A percentile compares a stretch with the other conserved stretches of the same genome.
Evolutionary conservation across 2,329 filamentous ascomycete species (phyloP).

Genomic region (Colletotrichum limetticola): DNA sequence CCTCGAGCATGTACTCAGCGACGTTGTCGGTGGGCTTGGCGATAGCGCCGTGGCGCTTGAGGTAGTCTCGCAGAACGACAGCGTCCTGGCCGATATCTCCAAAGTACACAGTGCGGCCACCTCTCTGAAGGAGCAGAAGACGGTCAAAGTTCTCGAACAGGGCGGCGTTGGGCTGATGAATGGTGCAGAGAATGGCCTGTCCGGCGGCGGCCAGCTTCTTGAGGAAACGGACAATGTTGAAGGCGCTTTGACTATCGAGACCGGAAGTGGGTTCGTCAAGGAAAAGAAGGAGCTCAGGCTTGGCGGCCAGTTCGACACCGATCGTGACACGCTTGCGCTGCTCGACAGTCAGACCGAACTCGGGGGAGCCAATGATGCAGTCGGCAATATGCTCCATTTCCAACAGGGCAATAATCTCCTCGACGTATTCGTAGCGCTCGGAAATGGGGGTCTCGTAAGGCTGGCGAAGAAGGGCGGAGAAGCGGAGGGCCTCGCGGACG

Average conservation of each 20-base stretch:
- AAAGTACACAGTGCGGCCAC: conserved; percentile 87
- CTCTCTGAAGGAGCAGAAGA: conserved; percentile 80
- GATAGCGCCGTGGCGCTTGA: conserved; percentile 69
- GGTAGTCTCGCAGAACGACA: conserved; percentile 72
- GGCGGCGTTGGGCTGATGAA: conserved; percentile 88
- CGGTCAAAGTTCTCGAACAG: conserved; percentile 91
- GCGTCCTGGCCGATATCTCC: conserved; percentile 85
- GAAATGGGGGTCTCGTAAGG: conserved; percentile 61
- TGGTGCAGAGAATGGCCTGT: conserved; percentile 90
- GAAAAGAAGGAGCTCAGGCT: conserved; percentile 80
- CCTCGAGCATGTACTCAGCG: conserved; percentile 87
- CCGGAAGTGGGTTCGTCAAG: conserved; percentile 83
- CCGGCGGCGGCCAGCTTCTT: conserved; percentile 81
- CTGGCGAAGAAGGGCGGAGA: conserved; percentile 71
- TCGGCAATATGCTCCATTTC: conserved; percentile 70
- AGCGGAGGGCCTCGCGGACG: conserved; percentile 71
- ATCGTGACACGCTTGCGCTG: conserved; percentile 85
- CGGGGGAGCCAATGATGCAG: conserved; percentile 66
- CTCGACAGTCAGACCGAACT: conserved; percentile 77
- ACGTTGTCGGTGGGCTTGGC: conserved; percentile 66
- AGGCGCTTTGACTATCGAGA: conserved; percentile 77
- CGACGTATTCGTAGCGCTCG: conserved; percentile 70
- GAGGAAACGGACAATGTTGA: conserved; percentile 83
- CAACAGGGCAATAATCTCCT: conserved; percentile 68
- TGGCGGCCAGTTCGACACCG: conserved; percentile 88